Evolutionary conservation across 2,329 filamentous ascomycete species (phyloP), one percentile per base, ranked within the genome.

Genomic region (Penicillium corylophilum): DNA sequence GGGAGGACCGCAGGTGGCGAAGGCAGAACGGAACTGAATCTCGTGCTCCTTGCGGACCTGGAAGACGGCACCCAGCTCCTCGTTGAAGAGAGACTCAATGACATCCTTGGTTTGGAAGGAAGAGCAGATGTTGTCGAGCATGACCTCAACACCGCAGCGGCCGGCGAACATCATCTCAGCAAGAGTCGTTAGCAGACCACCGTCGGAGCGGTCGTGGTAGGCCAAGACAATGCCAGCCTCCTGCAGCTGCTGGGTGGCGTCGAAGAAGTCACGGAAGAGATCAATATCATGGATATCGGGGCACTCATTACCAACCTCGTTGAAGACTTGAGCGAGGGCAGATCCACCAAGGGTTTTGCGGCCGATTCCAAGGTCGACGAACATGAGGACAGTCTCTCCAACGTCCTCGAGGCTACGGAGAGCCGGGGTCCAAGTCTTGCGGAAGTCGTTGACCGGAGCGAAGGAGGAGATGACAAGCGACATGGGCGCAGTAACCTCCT

Each of bases 121-220:
- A 24, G 82, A 75, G 56, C 72, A 77, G 41, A 78, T 75, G 48
- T 82, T 82, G 67, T 96, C 92, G 51, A 96, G 78, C 79, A 89
- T 88, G 53, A 97, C 79, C 61, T 95, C 89, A 26, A 90, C 82
- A 55, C 93, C 94, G 65, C 89, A 95, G 50, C 92, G 88, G 24
- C 94, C 94, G 28, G 94, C 93, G 70, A 97, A 97, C 84, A 95
- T 95, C 94, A 97, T 97, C 74, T 99, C 94, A 2, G 86, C 89
- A 29, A 97, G 76, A 5, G 93, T 92, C 1, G 93, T 94, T 68
- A 97, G 83, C 9, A 97, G 78, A 65, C 94, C 94, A 71, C 93
- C 94, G 70, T 97, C 93, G 0, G 91, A 96, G 42, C 89, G 83
- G 72, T 97, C 94, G 70, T 97, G 94, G 70, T 97, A 97, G 3